Evolutionary conservation across 2,329 filamentous ascomycete species (phyloP).

Genomic region (Teratosphaeria epicoccoides): DNA sequence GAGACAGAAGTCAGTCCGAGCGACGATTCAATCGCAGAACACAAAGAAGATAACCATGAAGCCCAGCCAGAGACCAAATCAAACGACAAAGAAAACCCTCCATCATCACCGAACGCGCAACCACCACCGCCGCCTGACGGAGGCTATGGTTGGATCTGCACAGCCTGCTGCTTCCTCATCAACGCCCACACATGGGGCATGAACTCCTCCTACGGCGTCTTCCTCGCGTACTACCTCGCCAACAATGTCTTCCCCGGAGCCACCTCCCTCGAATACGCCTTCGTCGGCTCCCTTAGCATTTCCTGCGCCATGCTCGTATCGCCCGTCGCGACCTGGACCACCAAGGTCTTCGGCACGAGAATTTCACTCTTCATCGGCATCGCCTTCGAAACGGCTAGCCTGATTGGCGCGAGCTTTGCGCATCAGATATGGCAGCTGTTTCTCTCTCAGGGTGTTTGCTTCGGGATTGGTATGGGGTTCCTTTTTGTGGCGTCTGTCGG

Average conservation of each 20-base stretch:
- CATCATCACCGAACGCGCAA: not conserved
- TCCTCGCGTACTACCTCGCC: conserved; percentile 64
- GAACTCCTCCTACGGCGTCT: conserved; percentile 53
- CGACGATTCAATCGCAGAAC: not conserved
- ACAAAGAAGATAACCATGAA: not conserved
- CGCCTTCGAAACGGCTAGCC: conserved; percentile 50
- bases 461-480: conserved; percentile 70
- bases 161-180: conserved; percentile 33
- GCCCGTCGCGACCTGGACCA: conserved; percentile 53
- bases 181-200: conserved; percentile 39
- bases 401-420: conserved; percentile 62
- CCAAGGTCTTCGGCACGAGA: conserved; percentile 52
- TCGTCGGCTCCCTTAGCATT: conserved; percentile 63
- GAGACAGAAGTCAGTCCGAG: not conserved
- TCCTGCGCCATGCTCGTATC: conserved; percentile 57
- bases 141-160: conserved; percentile 51
- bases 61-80: not conserved
- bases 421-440: conserved; percentile 63
- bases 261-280: conserved; percentile 58
- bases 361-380: conserved; percentile 55
- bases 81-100: not conserved
- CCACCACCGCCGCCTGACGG: conserved; percentile 27
- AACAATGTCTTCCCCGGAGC: conserved; percentile 53
- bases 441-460: conserved; percentile 62
- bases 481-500: conserved; percentile 59